Conservation (phyloP, 2,329 filamentous ascomycete genomes). For the Colletotrichum limetticola region DNA sequence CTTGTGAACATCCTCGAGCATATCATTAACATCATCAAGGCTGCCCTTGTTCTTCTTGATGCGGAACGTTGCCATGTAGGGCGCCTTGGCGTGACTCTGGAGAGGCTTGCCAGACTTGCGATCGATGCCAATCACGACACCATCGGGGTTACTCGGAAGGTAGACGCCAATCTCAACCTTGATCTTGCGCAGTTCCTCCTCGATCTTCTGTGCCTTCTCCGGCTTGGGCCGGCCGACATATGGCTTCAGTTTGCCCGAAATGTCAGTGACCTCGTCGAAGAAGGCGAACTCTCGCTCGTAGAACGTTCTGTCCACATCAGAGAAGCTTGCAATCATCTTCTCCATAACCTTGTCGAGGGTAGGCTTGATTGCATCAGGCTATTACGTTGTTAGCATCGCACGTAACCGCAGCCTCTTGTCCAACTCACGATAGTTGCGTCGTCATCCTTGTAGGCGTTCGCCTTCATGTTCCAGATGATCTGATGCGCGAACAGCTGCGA, state of each 20-base stretch:
- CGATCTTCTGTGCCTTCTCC: constrained; percentile 99
- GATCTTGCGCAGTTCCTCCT: constrained; percentile 97
- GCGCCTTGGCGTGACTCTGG: constrained; percentile 97
- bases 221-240: constrained; percentile 92
- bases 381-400: constrained; percentile 37
- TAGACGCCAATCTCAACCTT: constrained; percentile 98
- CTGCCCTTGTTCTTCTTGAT: constrained; percentile 81
- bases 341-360: constrained; percentile 91
- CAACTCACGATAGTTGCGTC: constrained; percentile 80
- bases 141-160: constrained; percentile 95
- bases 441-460: constrained; percentile 97
- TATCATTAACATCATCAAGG: constrained; percentile 62
- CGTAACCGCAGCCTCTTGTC: not conserved
- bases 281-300: constrained; percentile 98
- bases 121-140: constrained; percentile 97
- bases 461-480: constrained; percentile 99
- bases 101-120: constrained; percentile 97
- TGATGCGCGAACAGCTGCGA: constrained; percentile 99
- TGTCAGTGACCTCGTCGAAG: constrained; percentile 94
- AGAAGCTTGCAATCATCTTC: constrained; percentile 85
- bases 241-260: constrained; percentile 95
- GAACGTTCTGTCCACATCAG: constrained; percentile 80
- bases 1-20: constrained; percentile 60
- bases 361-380: constrained; percentile 93
- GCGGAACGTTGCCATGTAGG: constrained; percentile 98